Evolutionary conservation across 108 stramenopile species (phyloP), one percentile per base, ranked within the genome.

Genomic region (Chaetoceros muelleri): DNA sequence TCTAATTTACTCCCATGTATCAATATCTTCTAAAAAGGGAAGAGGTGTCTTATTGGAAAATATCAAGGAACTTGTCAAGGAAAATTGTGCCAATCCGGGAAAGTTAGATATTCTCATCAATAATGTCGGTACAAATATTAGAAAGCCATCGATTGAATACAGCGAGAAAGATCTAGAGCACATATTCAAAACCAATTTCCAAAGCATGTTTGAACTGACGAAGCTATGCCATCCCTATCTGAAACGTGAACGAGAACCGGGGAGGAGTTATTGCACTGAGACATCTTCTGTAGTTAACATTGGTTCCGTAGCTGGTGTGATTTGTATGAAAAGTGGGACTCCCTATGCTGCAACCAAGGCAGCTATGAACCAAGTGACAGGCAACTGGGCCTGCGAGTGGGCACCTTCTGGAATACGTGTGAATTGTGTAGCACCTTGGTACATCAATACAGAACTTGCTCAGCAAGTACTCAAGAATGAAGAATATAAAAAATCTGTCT

Each of bases 121-220:
- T 70, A 98, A 98, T 71, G 97, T 98, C 27, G 97, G 97, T 3
- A 91, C 90, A 48, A 96, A 90, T 58, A 81, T 95, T 53, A 78
- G 95, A 27, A 96, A 92, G 61, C 58, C 79, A 21, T 87, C 92
- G 25, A 57, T 79, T 22, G 94, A 95, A 25, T 93, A 93, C 60
- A 93, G 80, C 7, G 55, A 53, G 5, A 90, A 96, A 30, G 95
- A 98, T 57, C 71, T 79, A 58, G 64, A 86, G 28, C 61, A 54
- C 34, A 66, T 98, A 40, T 80, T 93, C 82, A 73, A 70, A 29
- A 92, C 91, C 31, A 98, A 98, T 64, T 75, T 95, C 45, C 51
- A 83, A 16, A 71, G 75, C 52, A 75, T 87, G 52, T 95, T 85
- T 61, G 79, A 71, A 50, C 58, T 90, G 46, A 85, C 84, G 3